Conservation (phyloP, 2,329 filamentous ascomycete species). For the Botrytis hyacinthi region DNA sequence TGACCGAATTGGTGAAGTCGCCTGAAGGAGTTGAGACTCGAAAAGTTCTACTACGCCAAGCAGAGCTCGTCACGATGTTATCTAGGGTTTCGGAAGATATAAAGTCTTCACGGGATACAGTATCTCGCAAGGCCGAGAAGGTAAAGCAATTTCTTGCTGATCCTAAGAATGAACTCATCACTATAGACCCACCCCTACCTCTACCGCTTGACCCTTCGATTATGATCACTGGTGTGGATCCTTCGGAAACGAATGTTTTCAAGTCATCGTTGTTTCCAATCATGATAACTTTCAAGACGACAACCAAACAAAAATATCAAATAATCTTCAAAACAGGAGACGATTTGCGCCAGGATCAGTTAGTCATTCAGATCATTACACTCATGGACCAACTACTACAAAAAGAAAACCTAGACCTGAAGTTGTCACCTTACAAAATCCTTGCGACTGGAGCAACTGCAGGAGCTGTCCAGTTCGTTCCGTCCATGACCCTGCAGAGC, state of each 20-base stretch:
- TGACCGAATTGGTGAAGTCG: slow-evolving; percentile 75
- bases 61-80: slow-evolving; percentile 82
- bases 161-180: slow-evolving; percentile 81
- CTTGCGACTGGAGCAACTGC: slow-evolving; percentile 87
- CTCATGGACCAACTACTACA: slow-evolving; percentile 94
- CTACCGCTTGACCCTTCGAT: slow-evolving; percentile 85
- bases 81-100: slow-evolving; percentile 88
- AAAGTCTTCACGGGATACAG: slow-evolving; percentile 68
- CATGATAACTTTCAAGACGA: slow-evolving; percentile 85
- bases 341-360: slow-evolving; percentile 91
- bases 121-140: slow-evolving; percentile 76
- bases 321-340: slow-evolving; percentile 98
- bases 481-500: slow-evolving; percentile 77
- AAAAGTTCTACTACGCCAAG: slow-evolving; percentile 78
- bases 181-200: slow-evolving; percentile 81
- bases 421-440: slow-evolving; percentile 93
- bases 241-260: slow-evolving; percentile 87
- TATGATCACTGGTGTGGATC: slow-evolving; percentile 72
- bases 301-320: slow-evolving; percentile 73
- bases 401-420: slow-evolving; percentile 94
- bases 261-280: slow-evolving; percentile 93
- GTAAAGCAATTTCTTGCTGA: slow-evolving; percentile 84
- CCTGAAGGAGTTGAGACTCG: slow-evolving; percentile 70
- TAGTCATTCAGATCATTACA: slow-evolving; percentile 96
- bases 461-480: slow-evolving; percentile 90